Evolutionary conservation across 192 early-diverging fungal genomes (phyloP), one percentile per base, ranked within the genome.

Genomic region (Pilaira anomala): DNA sequence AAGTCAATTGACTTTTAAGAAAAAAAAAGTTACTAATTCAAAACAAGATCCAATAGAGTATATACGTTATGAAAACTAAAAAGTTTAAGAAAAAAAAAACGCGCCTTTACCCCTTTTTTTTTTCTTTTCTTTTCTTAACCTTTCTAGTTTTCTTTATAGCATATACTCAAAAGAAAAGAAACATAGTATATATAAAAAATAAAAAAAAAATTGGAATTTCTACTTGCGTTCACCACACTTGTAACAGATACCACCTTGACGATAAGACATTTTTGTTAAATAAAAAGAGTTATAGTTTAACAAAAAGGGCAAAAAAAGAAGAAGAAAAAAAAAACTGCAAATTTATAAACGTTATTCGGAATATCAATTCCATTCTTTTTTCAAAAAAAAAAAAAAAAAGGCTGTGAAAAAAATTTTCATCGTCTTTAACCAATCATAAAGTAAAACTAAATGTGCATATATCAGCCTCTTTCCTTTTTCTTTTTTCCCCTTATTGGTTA

Each of bases 161-260:
- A 6, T 9, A 36, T 36, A 36, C 33, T 9, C 33, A 5, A 36
- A 5, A 9, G 11, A 36, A 36, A 9, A 36, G 33, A 9, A 36
- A 36, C 11, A 36, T 36, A 36, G 11, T 36, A 36, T 2, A 33
- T 4, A 33, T 33, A 33, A 44, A 54, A 42, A 19, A 41, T 56
- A 30, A 33, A 44, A 54, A 42, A 19, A 41, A 65, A 30, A 40
- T n/a, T 16, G 55, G 28, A 48, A 49, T 51, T 30, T 50, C 48
- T 62, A 71, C 63, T 62, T 72, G 61, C 70, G 46, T 72, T 72
- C 70, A 67, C 70, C 70, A 72, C 70, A 72, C 65, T 72, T 72
- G 45, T 72, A 72, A 56, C 70, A 72, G 62, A 46, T 48, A 55
- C 67, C 61, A 69, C 44, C 41, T 25, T 33, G 41, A 72, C 70